phyloP scores from a whole-genome alignment of 768 basidiomycete species.

The Collybiopsis luxurians region DNA sequence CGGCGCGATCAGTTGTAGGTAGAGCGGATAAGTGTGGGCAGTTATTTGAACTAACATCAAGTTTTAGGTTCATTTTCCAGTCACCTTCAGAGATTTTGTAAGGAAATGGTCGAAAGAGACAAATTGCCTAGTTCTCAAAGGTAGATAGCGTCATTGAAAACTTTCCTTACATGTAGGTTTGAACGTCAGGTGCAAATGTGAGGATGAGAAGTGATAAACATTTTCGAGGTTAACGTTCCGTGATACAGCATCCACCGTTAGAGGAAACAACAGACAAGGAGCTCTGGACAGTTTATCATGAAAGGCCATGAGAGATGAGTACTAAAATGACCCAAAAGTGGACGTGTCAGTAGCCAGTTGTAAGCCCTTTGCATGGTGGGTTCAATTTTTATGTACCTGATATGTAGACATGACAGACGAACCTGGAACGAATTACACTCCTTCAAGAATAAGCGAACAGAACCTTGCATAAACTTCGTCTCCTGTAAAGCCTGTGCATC shows the following conservation, averaged over 20 bases:
- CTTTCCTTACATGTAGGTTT: constrained; percentile 32
- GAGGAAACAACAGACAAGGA: constrained; percentile 53
- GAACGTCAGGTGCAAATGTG: constrained; percentile 9
- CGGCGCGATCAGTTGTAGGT: neutral
- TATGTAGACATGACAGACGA: constrained; percentile 4
- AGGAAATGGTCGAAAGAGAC: constrained; percentile 48
- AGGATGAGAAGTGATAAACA: neutral
- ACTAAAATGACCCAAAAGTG: constrained; percentile 64
- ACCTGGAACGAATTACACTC: constrained; percentile 79
- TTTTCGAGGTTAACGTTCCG: constrained; percentile 26
- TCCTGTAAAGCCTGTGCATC: constrained; percentile 37
- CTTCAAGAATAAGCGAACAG: constrained; percentile 66
- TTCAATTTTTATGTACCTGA: neutral
- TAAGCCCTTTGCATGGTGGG: constrained; percentile 46
- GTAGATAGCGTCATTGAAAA: constrained; percentile 64
- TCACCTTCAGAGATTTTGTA: constrained; percentile 32
- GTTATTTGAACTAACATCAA: constrained; percentile 24
- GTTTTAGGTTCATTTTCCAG: constrained; percentile 15
- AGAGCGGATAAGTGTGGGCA: constrained; percentile 15
- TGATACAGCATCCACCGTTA: constrained; percentile 48
- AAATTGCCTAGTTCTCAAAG: constrained; percentile 48
- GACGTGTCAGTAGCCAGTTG: constrained; percentile 64
- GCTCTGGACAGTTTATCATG: constrained; percentile 69
- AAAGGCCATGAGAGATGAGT: constrained; percentile 54
- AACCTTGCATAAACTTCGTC: constrained; percentile 63